Evolutionary conservation across 176 grass and related monocot species (phyloP), one percentile per base, ranked within the genome.

Genomic region (Paspalum notatum): DNA sequence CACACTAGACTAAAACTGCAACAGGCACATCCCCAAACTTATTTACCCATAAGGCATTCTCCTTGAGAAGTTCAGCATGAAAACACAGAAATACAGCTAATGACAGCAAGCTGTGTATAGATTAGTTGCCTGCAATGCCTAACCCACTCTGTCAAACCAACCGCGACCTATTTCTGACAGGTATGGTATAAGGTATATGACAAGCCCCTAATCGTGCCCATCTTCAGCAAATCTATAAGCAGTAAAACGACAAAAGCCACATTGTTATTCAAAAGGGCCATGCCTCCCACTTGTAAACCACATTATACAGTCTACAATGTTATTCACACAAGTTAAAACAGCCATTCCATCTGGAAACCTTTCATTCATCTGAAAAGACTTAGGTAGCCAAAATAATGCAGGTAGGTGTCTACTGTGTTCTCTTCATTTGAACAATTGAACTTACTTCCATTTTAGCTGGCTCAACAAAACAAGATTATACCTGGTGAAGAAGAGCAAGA

Each of bases 401-500:
- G 32, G 3, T 32, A 32, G 32, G 32, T 3, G 3, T 32, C 32
- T 32, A 32, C 3, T 32, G 32, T 3, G 3, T 32, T 32, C 32
- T 32, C 1, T 32, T 32, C 32, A 32, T 32, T 32, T 32, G 32
- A 32, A 32, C 32, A 32, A 2, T 32, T 32, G 32, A 32, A 32
- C 32, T 1, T 32, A 32, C 32, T 32, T 32, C 32, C 32, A 1
- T 2, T 17, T 72, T 66, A 80, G 39, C 16, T 86, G 12, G 40
- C 7, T 46, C 2, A 13, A 58, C n/a, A 46, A 21, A 80, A 65
- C 24, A 74, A 68, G 27, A 57, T 17, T 78, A 52, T 83, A 98
- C 96, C 96, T 91, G 96, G 52, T 98, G 93, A 80, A 95, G 84
- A 91, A 98, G 96, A 60, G 90, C 92, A 25, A 98, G 88, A 71